A percentile compares a stretch with the other conserved stretches of the same genome.
These are phyloP conservation scores for Curvularia spicifera DNA, from an alignment of 2,329 filamentous ascomycete genomes.

Conservation along the genomic window DNA sequence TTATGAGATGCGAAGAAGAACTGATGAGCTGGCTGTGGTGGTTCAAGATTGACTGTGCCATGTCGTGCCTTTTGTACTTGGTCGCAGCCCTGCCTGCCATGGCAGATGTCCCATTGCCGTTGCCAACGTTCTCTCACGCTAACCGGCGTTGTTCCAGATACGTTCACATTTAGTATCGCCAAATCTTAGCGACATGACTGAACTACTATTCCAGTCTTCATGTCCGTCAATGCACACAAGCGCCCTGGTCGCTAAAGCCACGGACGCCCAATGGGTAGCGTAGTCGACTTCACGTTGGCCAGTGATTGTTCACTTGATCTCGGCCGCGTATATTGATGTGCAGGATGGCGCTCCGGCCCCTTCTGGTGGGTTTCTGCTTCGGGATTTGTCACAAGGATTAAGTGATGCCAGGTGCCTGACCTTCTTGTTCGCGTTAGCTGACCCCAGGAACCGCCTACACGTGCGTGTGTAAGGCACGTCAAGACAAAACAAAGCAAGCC, in stretches of 20 bases:
- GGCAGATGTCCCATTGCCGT: not conserved
- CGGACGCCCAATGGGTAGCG: constrained; percentile 14
- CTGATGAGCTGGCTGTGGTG: constrained; percentile 5
- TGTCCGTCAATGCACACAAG: constrained; percentile 11
- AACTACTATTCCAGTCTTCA: constrained; percentile 12
- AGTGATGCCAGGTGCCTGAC: constrained; percentile 24
- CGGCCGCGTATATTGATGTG: constrained; percentile 13
- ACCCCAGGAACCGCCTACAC: constrained; percentile 11
- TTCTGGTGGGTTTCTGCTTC: constrained; percentile 17
- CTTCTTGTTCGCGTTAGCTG: constrained; percentile 33
- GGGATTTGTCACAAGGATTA: constrained; percentile 14
- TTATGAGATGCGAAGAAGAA: not conserved
- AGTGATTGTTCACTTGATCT: constrained; percentile 5
- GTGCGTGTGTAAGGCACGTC: constrained; percentile 1
- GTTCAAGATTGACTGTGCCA: not conserved
- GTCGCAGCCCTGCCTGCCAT: not conserved
- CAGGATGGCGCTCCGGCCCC: constrained; percentile 22
- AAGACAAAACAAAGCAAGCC: not conserved
- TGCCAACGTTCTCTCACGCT: constrained; percentile 3
- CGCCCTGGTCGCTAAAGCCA: constrained; percentile 1
- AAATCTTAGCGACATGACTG: constrained; percentile 2
- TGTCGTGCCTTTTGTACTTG: constrained; percentile 16
- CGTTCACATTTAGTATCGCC: constrained; percentile 10
- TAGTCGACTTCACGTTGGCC: constrained; percentile 20
- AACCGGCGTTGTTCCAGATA: constrained; percentile 4